A percentile compares a stretch with the other conserved stretches of the same genome.
phyloP scores from a whole-genome alignment of 345 rosid species.

The Linum usitatissimum region DNA sequence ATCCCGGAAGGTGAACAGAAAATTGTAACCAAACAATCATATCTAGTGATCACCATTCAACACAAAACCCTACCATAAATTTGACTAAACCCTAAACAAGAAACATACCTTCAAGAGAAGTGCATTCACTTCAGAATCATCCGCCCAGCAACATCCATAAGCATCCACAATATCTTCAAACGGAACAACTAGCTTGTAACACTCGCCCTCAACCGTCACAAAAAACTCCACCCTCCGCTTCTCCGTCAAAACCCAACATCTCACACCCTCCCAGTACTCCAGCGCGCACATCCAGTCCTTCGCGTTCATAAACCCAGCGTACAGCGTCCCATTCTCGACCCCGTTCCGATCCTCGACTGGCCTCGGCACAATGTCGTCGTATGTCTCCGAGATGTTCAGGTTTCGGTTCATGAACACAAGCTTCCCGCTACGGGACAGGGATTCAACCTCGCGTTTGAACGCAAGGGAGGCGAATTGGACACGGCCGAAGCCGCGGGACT shows the following conservation, averaged over 20 bases:
- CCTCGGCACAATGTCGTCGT: conserved; percentile 59
- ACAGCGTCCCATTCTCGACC: conserved; percentile 35
- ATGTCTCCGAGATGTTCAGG: conserved; percentile 45
- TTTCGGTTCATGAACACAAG: conserved; percentile 43
- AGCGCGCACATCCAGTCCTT: conserved; percentile 37
- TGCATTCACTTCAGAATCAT: conserved; percentile 22
- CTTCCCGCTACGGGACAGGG: conserved; percentile 30
- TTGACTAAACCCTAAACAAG: not conserved
- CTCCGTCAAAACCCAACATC: conserved; percentile 82
- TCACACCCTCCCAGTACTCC: conserved; percentile 53
- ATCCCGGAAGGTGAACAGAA: too few species aligned
- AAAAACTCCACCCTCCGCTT: conserved; percentile 61
- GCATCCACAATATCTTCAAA: conserved; percentile 74
- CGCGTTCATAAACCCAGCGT: conserved; percentile 42
- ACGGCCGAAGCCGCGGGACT: conserved; percentile 64
- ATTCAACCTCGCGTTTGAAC: conserved; percentile 29
- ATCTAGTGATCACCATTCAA: not conserved
- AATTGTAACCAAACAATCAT: not conserved
- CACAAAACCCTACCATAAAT: not conserved
- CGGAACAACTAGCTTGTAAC: conserved; percentile 50
- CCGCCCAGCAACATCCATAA: conserved; percentile 36
- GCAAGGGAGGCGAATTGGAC: conserved; percentile 67
- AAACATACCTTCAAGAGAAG: conserved; percentile 49
- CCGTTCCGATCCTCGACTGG: conserved; percentile 36
- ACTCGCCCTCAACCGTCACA: conserved; percentile 35